These are phyloP conservation scores for Apophysomyces ossiformis DNA, from an alignment of 371 early-diverging fungal species.

Conservation along the genomic window DNA sequence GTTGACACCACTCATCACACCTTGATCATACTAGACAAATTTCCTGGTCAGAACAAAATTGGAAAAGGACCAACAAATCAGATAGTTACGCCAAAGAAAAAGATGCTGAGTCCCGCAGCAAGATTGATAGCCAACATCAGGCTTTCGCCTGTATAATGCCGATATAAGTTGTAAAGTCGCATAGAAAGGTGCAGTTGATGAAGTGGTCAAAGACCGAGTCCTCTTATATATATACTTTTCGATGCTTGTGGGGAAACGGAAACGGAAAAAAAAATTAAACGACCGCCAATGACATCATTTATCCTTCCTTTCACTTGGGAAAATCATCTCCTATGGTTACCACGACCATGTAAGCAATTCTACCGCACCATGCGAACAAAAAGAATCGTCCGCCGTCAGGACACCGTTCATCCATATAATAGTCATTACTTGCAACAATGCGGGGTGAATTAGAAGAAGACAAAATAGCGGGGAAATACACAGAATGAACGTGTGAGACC, in stretches of 20 bases:
- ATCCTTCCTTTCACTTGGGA: no score
- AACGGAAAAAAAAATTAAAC: not conserved
- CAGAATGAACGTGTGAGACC: slow-evolving; percentile 5
- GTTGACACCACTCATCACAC: slow-evolving; percentile 53
- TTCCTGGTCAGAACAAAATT: not conserved
- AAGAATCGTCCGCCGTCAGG: no score
- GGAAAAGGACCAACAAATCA: not conserved
- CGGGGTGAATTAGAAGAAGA: not conserved
- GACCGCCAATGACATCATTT: slow-evolving; percentile 8
- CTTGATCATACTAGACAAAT: slow-evolving; percentile 45
- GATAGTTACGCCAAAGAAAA: slow-evolving; percentile 52
- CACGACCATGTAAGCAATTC: no score
- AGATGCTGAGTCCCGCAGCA: slow-evolving; percentile 50
- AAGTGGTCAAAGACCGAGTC: not conserved
- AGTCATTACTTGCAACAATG: not conserved
- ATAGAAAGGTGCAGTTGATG: not conserved
- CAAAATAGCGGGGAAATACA: not conserved
- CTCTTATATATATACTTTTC: not conserved
- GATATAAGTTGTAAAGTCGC: slow-evolving; percentile 18
- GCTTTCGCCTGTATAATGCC: slow-evolving; percentile 16
- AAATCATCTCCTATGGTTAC: no score
- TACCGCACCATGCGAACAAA: no score
- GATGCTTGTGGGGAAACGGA: not conserved
- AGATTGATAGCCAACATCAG: slow-evolving; percentile 41
- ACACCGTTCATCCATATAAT: no score